phyloP scores from a whole-genome alignment of 1,284 basidiomycete species.

The Wolfiporia cocos region DNA sequence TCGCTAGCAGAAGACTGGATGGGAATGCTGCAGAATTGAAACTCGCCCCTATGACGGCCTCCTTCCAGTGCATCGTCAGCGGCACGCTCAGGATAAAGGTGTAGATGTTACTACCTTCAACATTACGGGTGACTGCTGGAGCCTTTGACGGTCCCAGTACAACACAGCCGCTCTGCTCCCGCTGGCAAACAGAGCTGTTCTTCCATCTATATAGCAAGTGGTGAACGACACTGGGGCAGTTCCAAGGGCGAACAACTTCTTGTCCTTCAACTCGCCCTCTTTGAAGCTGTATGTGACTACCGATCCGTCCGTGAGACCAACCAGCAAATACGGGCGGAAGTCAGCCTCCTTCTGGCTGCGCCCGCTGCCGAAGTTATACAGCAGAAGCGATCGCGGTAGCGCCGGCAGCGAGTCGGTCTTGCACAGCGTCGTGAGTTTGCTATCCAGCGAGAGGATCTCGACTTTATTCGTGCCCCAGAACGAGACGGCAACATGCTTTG shows the following conservation, averaged over 20 bases:
- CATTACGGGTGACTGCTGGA: constrained; percentile 68
- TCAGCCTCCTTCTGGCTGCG: constrained; percentile 30
- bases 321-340: constrained; percentile 55
- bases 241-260: constrained; percentile 65
- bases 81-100: too few species aligned
- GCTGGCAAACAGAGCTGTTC: constrained; percentile 54
- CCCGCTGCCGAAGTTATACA: constrained; percentile 54
- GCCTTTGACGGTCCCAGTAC: constrained; percentile 60
- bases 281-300: constrained; percentile 56
- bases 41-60: constrained; percentile 48
- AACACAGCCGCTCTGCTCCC: constrained; percentile 59
- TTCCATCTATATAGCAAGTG: constrained; percentile 42
- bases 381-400: constrained; percentile 66
- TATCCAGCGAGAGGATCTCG: constrained; percentile 45
- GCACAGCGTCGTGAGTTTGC: constrained; percentile 37
- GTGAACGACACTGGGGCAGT: constrained; percentile 58
- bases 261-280: constrained; percentile 41
- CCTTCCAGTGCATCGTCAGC: constrained; percentile 34
- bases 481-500: constrained; percentile 52
- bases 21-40: constrained; percentile 44
- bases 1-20: constrained; percentile 54
- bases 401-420: constrained; percentile 43
- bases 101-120: constrained; percentile 70
- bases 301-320: constrained; percentile 78
- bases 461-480: constrained; percentile 76